These are phyloP conservation scores for Ustilago vetiveriae DNA, from an alignment of 1,284 basidiomycete species.

Conservation along the genomic window DNA sequence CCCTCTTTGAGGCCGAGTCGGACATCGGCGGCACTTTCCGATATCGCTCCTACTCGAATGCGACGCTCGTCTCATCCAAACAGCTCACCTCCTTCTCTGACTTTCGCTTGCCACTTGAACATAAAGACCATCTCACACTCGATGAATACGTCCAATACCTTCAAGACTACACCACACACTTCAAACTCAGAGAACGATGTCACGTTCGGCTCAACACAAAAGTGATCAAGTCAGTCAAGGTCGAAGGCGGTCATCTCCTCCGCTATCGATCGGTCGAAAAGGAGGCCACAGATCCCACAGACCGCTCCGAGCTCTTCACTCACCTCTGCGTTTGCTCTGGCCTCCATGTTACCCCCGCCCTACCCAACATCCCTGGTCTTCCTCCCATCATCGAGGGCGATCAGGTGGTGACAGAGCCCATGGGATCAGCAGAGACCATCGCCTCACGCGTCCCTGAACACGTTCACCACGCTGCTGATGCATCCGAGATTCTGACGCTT, in stretches of 20 bases:
- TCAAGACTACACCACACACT: slow-evolving; percentile 71
- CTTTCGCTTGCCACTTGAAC: slow-evolving; percentile 72
- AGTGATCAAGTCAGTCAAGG: slow-evolving; percentile 39
- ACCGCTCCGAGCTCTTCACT: slow-evolving; percentile 38
- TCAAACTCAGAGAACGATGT: slow-evolving; percentile 67
- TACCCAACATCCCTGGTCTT: slow-evolving; percentile 51
- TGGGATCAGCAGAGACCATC: slow-evolving; percentile 22
- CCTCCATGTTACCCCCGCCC: slow-evolving; percentile 49
- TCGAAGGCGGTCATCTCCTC: slow-evolving; percentile 36
- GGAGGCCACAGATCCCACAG: neutral
- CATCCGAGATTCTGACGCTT: slow-evolving; percentile 48
- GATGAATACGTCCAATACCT: slow-evolving; percentile 74
- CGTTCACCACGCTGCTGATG: slow-evolving; percentile 22
- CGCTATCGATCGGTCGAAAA: slow-evolving; percentile 12
- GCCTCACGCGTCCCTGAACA: slow-evolving; percentile 30
- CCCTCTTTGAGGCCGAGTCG: slow-evolving; percentile 71
- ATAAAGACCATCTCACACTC: slow-evolving; percentile 74
- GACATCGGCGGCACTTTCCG: slow-evolving; percentile 75
- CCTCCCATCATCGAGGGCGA: slow-evolving; percentile 37
- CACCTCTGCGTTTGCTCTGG: slow-evolving; percentile 56
- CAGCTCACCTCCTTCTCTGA: slow-evolving; percentile 76
- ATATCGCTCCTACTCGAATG: slow-evolving; percentile 70
- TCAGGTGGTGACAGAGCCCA: slow-evolving; percentile 26
- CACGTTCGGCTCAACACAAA: slow-evolving; percentile 40
- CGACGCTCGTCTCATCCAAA: slow-evolving; percentile 73